Percentiles rank a stretch among this genome's conserved stretches.
These are phyloP conservation scores for Apostasia shenzhenica DNA, from an alignment of 106 monocot species.

Conservation along the genomic window DNA sequence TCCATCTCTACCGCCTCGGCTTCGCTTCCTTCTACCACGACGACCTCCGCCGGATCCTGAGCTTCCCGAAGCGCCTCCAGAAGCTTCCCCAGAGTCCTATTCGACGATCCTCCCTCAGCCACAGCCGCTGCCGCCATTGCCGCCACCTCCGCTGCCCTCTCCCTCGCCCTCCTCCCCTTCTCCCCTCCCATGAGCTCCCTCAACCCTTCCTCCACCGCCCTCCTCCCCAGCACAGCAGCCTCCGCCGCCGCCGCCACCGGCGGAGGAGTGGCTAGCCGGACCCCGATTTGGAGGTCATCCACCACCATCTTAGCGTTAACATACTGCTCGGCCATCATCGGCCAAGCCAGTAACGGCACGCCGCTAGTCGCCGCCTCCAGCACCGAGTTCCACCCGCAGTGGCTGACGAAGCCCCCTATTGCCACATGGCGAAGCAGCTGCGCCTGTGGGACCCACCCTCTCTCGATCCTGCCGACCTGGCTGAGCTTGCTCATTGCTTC, in stretches of 20 bases:
- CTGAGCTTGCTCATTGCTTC: background rate
- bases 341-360: slow-evolving; percentile 43
- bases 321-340: slow-evolving; percentile 47
- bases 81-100: slow-evolving; percentile 3
- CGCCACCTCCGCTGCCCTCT: slow-evolving; percentile 6
- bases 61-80: slow-evolving; percentile 9
- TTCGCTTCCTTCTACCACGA: too few species aligned
- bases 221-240: slow-evolving; percentile 7
- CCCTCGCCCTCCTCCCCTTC: slow-evolving; percentile 12
- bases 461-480: slow-evolving; percentile 5
- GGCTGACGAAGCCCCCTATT: slow-evolving; percentile 37
- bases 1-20: too few species aligned
- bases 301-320: slow-evolving; percentile 41
- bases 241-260: background rate
- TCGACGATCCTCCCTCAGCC: slow-evolving; percentile 17
- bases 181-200: slow-evolving; percentile 19
- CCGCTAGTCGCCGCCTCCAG: slow-evolving; percentile 34
- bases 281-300: slow-evolving; percentile 19
- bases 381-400: slow-evolving; percentile 79
- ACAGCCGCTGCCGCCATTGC: slow-evolving; percentile 9
- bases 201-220: slow-evolving; percentile 12
- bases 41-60: too few species aligned
- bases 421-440: slow-evolving; percentile 25
- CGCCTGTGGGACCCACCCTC: slow-evolving; percentile 38
- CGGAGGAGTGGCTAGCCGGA: slow-evolving; percentile 5